A percentile compares a stretch with the other conserved stretches of the same genome.
These are phyloP conservation scores for Sphaerulina musiva DNA, from an alignment of 2,329 filamentous ascomycete genomes.

Conservation along the genomic window DNA sequence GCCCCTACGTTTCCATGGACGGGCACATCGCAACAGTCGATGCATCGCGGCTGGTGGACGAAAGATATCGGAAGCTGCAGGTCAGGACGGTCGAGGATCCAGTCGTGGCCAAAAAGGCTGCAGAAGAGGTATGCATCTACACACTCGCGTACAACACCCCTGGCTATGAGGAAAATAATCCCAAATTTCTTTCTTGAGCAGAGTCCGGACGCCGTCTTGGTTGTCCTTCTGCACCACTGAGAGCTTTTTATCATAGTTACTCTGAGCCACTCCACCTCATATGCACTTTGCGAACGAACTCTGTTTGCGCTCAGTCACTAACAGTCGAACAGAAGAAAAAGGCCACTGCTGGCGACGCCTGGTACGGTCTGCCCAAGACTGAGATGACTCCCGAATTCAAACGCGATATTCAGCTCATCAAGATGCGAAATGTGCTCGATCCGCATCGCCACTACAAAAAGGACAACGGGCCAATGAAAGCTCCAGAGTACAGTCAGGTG, in stretches of 20 bases:
- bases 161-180: slow-evolving; percentile 69
- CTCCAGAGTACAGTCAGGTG: slow-evolving; percentile 80
- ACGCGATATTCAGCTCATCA: slow-evolving; percentile 79
- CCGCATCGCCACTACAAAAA: slow-evolving; percentile 90
- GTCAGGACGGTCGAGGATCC: slow-evolving; percentile 51
- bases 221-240: slow-evolving; percentile 64
- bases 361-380: slow-evolving; percentile 84
- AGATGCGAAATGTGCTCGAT: slow-evolving; percentile 83
- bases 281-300: slow-evolving; percentile 9
- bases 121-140: slow-evolving; percentile 47
- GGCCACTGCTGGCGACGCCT: slow-evolving; percentile 67
- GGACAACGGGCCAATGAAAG: slow-evolving; percentile 60
- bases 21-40: slow-evolving; percentile 51
- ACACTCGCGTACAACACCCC: slow-evolving; percentile 14
- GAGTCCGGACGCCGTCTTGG: slow-evolving; percentile 73
- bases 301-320: slow-evolving; percentile 14
- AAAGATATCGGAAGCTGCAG: slow-evolving; percentile 40
- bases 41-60: slow-evolving; percentile 44
- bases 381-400: slow-evolving; percentile 78
- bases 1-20: slow-evolving; percentile 50
- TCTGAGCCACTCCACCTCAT: slow-evolving; percentile 48
- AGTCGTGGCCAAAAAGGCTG: slow-evolving; percentile 41
- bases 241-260: slow-evolving; percentile 69
- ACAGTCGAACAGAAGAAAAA: slow-evolving; percentile 47
- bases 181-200: slow-evolving; percentile 64